A percentile compares a stretch with the other conserved stretches of the same genome.
phyloP scores from a whole-genome alignment of 768 basidiomycete genomes.

The Boletus bicolor region DNA sequence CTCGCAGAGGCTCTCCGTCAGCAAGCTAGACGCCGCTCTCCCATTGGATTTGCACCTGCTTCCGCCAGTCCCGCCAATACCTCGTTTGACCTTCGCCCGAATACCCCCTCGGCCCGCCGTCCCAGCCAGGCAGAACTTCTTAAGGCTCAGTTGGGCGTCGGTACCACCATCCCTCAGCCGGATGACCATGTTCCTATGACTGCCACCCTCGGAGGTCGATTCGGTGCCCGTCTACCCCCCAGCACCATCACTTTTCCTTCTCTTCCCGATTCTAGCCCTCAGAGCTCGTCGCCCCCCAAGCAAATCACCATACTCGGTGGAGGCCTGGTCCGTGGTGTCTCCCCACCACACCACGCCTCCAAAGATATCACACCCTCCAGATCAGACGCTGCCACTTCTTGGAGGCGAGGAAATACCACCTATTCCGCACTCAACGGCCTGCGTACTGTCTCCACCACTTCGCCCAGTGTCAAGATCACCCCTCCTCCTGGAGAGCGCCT shows the following conservation, averaged over 20 bases:
- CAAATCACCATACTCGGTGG: conserved; percentile 70
- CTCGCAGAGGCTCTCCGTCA: conserved; percentile 58
- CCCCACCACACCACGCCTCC: conserved; percentile 38
- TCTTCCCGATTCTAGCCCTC: conserved; percentile 45
- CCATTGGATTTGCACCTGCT: conserved; percentile 44
- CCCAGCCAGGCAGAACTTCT: conserved; percentile 66
- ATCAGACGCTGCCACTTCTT: conserved; percentile 75
- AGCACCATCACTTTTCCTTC: conserved; percentile 39
- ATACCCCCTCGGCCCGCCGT: conserved; percentile 60
- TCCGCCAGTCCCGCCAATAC: conserved; percentile 69
- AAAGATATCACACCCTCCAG: conserved; percentile 56
- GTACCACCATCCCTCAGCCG: conserved; percentile 15
- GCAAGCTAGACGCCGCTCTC: conserved; percentile 37
- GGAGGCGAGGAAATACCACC: conserved; percentile 71
- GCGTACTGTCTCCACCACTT: conserved; percentile 49
- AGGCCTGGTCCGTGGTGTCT: conserved; percentile 63
- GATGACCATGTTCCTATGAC: conserved; percentile 78
- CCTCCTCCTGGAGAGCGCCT: conserved; percentile 63
- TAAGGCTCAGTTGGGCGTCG: conserved; percentile 54
- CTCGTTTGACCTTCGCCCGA: conserved; percentile 63
- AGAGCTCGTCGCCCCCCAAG: conserved; percentile 41
- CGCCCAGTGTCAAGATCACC: conserved; percentile 68
- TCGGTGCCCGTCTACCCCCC: conserved; percentile 54
- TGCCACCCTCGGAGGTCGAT: conserved; percentile 72
- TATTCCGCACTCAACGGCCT: conserved; percentile 70